Percentiles rank a stretch among this genome's conserved stretches.
These are phyloP conservation scores for Tilletia indica DNA, from an alignment of 1,284 basidiomycete species.

Conservation along the genomic window DNA sequence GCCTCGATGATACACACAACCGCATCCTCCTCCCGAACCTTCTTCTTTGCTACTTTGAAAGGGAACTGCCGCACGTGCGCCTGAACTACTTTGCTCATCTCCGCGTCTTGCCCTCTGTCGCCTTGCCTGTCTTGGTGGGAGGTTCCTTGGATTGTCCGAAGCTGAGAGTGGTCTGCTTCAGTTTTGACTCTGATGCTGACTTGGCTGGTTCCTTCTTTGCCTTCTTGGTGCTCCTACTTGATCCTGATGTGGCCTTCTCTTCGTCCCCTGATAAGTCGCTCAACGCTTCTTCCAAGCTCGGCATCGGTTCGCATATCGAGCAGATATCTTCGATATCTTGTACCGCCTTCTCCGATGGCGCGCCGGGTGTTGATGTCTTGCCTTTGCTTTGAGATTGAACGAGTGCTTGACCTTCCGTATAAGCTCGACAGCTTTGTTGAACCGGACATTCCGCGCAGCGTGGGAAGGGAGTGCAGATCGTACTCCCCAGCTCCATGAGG, in stretches of 20 bases:
- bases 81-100: constrained; percentile 25
- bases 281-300: constrained; percentile 18
- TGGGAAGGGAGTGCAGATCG: constrained; percentile 43
- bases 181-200: background rate
- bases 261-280: constrained; percentile 3
- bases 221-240: constrained; percentile 21
- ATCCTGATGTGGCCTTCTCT: background rate
- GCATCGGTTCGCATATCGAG: constrained; percentile 40
- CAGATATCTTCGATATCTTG: constrained; percentile 36
- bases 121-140: background rate
- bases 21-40: constrained; percentile 78
- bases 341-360: background rate
- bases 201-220: background rate
- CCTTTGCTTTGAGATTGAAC: constrained; percentile 15
- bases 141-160: background rate
- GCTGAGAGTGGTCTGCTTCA: constrained; percentile 9
- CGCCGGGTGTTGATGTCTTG: background rate
- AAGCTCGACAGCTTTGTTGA: constrained; percentile 29
- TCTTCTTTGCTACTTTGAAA: constrained; percentile 81
- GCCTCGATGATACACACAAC: constrained; percentile 82
- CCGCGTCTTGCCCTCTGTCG: background rate
- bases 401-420: constrained; percentile 23
- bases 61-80: constrained; percentile 71
- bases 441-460: constrained; percentile 44
- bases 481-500: constrained; percentile 53